These are phyloP conservation scores for Globisporangium cylindrosporum DNA, from an alignment of 352 stramenopile genomes.

Conservation along the genomic window DNA sequence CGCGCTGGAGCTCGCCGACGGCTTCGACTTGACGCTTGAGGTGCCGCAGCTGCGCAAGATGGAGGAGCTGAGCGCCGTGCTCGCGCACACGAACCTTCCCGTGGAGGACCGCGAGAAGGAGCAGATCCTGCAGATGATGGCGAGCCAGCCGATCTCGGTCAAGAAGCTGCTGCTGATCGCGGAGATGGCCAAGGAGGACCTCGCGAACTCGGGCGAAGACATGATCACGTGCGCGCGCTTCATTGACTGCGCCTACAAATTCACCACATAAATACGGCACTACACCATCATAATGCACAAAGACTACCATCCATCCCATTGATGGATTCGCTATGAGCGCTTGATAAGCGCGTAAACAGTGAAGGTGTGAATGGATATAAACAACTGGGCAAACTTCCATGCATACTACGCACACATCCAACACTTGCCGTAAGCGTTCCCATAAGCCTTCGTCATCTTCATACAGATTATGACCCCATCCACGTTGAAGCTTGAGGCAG, in stretches of 20 bases:
- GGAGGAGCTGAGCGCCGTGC: conserved; percentile 86
- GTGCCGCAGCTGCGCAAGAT: conserved; percentile 91
- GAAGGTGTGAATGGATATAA: not conserved
- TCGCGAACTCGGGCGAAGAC: conserved; percentile 56
- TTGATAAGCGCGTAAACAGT: no score
- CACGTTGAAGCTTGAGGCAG: conserved; percentile 1
- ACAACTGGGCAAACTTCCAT: not conserved
- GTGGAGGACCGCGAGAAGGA: conserved; percentile 64
- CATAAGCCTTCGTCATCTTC: not conserved
- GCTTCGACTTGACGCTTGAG: conserved; percentile 93
- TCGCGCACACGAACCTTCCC: conserved; percentile 79
- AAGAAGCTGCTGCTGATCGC: conserved; percentile 97
- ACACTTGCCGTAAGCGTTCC: not conserved
- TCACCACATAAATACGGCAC: conserved; percentile 33
- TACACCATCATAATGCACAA: not conserved
- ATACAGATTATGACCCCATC: not conserved
- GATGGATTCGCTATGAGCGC: no score
- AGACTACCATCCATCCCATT: no score
- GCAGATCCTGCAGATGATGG: conserved; percentile 67
- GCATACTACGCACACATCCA: not conserved
- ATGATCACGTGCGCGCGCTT: conserved; percentile 75
- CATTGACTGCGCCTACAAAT: conserved; percentile 85
- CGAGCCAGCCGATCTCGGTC: conserved; percentile 94
- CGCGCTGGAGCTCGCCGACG: conserved; percentile 91
- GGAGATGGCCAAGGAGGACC: conserved; percentile 95